These are phyloP conservation scores for Tetrahymena elliotti DNA, from an alignment of 73 alveolate genomes.

Conservation along the genomic window DNA sequence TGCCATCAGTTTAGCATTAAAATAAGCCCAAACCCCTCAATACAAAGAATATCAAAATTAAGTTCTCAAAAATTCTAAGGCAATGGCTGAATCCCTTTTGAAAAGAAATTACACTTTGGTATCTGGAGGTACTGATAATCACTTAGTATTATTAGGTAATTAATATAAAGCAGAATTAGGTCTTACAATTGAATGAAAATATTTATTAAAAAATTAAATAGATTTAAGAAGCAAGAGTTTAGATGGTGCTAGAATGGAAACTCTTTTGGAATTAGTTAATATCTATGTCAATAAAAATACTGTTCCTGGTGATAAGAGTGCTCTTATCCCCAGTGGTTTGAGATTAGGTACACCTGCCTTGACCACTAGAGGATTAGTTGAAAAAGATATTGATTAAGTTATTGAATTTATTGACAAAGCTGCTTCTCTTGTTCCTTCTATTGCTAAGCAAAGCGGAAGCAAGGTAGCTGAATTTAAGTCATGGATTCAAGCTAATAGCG, in stretches of 20 bases:
- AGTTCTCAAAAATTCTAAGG: slow-evolving; percentile 68
- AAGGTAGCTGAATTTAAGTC: neutral
- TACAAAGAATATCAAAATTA: slow-evolving; percentile 67
- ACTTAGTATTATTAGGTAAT: slow-evolving; percentile 37
- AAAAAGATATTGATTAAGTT: slow-evolving; percentile 71
- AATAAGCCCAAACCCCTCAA: slow-evolving; percentile 71
- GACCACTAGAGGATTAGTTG: slow-evolving; percentile 83
- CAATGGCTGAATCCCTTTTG: slow-evolving; percentile 62
- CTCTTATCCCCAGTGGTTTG: slow-evolving; percentile 88
- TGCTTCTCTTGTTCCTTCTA: neutral
- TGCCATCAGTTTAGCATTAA: slow-evolving; percentile 75
- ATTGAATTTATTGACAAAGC: slow-evolving; percentile 28
- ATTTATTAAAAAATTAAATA: neutral
- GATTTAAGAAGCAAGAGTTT: slow-evolving; percentile 75
- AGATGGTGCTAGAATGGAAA: slow-evolving; percentile 84
- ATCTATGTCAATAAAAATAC: slow-evolving; percentile 86
- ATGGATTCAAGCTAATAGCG: neutral
- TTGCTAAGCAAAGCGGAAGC: neutral
- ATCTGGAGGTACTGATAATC: slow-evolving; percentile 95
- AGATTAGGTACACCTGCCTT: slow-evolving; percentile 88
- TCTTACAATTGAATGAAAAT: neutral
- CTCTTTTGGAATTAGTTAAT: slow-evolving; percentile 70
- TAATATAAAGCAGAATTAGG: no score
- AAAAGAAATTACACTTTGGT: slow-evolving; percentile 63
- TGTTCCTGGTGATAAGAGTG: slow-evolving; percentile 84